A percentile compares a stretch with the other conserved stretches of the same genome.
These are phyloP conservation scores for Viridothelium virens DNA, from an alignment of 495 filamentous ascomycete genomes.

Conservation along the genomic window DNA sequence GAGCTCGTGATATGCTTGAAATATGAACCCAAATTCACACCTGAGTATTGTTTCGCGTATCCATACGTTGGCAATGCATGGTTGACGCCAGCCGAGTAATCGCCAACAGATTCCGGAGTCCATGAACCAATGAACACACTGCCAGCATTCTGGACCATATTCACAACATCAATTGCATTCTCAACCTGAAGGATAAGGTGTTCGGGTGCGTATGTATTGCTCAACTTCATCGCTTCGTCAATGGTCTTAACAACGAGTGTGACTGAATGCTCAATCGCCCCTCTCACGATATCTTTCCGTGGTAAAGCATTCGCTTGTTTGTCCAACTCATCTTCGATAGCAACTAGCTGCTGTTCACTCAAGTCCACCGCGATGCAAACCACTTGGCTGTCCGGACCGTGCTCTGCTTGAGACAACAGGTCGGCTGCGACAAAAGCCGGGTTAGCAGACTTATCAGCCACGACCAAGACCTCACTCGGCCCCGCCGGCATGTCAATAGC, in stretches of 20 bases:
- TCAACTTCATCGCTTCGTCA: constrained; percentile 75
- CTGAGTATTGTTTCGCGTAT: constrained; percentile 95
- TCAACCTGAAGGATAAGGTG: constrained; percentile 88
- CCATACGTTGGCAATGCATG: constrained; percentile 95
- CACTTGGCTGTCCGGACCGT: constrained; percentile 92
- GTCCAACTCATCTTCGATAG: constrained; percentile 87
- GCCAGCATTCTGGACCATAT: constrained; percentile 83
- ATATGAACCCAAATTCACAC: constrained; percentile 91
- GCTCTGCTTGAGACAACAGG: constrained; percentile 89
- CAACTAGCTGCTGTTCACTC: constrained; percentile 56
- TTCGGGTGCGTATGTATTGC: constrained; percentile 95
- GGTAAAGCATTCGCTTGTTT: constrained; percentile 81
- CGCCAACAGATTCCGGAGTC: constrained; percentile 95
- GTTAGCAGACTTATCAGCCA: constrained; percentile 84
- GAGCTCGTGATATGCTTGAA: constrained; percentile 94
- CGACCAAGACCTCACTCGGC: constrained; percentile 89
- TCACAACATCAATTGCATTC: constrained; percentile 61
- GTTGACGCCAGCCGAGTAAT: constrained; percentile 96
- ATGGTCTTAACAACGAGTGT: constrained; percentile 75
- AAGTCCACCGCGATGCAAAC: constrained; percentile 83
- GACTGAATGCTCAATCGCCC: constrained; percentile 84
- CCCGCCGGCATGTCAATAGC: constrained; percentile 98
- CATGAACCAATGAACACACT: constrained; percentile 91
- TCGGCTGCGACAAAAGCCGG: constrained; percentile 94
- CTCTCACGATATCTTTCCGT: constrained; percentile 83